Conservation (phyloP, 1,284 basidiomycete species). For the Apiotrichum domesticum region DNA sequence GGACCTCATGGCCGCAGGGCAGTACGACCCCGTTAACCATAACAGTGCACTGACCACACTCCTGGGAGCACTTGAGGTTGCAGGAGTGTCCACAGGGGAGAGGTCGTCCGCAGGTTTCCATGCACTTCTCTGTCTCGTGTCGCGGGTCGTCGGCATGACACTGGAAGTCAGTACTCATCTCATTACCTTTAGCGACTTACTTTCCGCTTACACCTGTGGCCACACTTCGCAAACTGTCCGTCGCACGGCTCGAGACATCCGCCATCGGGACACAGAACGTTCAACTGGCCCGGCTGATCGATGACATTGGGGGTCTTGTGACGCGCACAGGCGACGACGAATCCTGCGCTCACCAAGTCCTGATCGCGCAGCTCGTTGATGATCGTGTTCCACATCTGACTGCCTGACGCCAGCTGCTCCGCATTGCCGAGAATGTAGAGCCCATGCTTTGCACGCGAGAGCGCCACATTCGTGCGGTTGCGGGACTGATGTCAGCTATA, state of each 20-base stretch:
- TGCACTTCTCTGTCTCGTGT: slow-evolving; percentile 54
- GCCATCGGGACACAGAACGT: background rate
- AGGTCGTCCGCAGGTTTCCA: no score
- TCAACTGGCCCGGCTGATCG: slow-evolving; percentile 54
- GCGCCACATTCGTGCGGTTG: slow-evolving; percentile 54
- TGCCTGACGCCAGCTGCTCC: slow-evolving; percentile 15
- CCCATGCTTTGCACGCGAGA: slow-evolving; percentile 67
- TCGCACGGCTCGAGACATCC: background rate
- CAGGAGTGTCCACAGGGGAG: no score
- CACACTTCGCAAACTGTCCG: slow-evolving; percentile 57
- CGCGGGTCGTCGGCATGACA: slow-evolving; percentile 62
- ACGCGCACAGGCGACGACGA: slow-evolving; percentile 58
- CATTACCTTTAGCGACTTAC: slow-evolving; percentile 34
- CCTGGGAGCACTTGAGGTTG: no score
- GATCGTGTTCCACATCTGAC: slow-evolving; percentile 57
- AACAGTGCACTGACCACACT: no score
- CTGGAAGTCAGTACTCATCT: slow-evolving; percentile 37
- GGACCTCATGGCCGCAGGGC: slow-evolving; percentile 49
- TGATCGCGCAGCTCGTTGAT: slow-evolving; percentile 54
- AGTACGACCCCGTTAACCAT: slow-evolving; percentile 47
- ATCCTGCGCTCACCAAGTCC: slow-evolving; percentile 52
- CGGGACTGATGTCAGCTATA: slow-evolving; percentile 13
- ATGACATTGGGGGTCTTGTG: slow-evolving; percentile 52
- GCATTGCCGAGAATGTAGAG: slow-evolving; percentile 67
- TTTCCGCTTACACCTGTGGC: slow-evolving; percentile 62